These are phyloP conservation scores for Trichoderma polysporum DNA, from an alignment of 2,329 filamentous ascomycete genomes.

Conservation along the genomic window DNA sequence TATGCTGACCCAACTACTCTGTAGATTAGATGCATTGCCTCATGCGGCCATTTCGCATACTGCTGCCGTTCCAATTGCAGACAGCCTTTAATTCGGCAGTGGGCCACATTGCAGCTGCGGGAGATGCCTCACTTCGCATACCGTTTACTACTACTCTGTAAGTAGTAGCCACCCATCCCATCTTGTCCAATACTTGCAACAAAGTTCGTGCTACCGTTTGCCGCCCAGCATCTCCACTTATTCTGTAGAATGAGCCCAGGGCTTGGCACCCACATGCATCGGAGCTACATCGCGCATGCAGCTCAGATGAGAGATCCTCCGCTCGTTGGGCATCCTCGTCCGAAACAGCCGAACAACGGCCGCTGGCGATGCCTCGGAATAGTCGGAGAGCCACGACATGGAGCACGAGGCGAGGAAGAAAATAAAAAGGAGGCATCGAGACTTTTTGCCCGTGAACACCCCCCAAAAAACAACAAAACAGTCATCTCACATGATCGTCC, in stretches of 20 bases:
- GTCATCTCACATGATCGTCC: not conserved
- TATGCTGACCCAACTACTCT: not conserved
- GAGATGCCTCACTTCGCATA: not conserved
- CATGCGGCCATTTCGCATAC: not conserved
- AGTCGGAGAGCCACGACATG: not conserved
- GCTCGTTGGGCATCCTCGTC: not conserved
- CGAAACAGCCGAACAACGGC: conserved; percentile 18
- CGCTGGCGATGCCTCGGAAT: not conserved
- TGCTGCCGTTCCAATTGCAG: not conserved
- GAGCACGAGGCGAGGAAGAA: not conserved
- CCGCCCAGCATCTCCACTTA: conserved; percentile 10
- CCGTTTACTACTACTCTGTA: not conserved
- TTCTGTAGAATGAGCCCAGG: not conserved
- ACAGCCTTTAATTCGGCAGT: not conserved
- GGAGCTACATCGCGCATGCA: conserved; percentile 12
- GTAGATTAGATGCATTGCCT: not conserved
- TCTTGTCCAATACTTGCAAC: not conserved
- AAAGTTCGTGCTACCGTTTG: not conserved
- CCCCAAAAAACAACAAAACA: not conserved
- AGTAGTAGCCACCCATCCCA: not conserved
- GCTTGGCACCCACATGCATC: conserved; percentile 11
- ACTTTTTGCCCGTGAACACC: not conserved
- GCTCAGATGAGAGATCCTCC: conserved; percentile 11
- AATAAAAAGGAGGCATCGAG: not conserved
- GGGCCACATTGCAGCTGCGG: not conserved